Percentiles rank a stretch among this genome's conserved stretches.
Evolutionary conservation across 495 filamentous ascomycete genomes (phyloP).

Genomic region (Thozetella sp.): DNA sequence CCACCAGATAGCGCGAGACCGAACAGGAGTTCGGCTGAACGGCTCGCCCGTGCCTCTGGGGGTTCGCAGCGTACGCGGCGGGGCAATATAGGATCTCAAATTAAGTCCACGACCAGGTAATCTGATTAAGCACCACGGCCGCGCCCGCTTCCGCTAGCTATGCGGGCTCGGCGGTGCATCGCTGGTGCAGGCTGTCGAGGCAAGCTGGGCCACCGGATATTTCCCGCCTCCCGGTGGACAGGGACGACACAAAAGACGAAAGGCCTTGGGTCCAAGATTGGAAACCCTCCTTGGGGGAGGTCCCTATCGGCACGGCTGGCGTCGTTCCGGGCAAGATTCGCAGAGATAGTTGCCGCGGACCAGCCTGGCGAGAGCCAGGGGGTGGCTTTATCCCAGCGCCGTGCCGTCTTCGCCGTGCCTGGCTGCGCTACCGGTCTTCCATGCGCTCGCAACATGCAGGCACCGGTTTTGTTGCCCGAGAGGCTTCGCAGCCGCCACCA

Average conservation of each 20-base stretch:
- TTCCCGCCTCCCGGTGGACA: not conserved
- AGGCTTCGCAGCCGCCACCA: too few relatives aligned
- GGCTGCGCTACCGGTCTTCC: not conserved
- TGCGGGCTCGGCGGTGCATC: not conserved
- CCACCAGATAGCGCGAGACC: not conserved
- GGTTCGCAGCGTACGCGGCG: not conserved
- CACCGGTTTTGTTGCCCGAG: not conserved
- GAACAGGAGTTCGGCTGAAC: slow-evolving; percentile 12
- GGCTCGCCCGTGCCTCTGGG: slow-evolving; percentile 3
- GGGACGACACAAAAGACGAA: too few relatives aligned
- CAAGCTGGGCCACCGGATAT: not conserved
- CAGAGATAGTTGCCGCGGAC: not conserved
- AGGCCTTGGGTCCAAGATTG: too few relatives aligned
- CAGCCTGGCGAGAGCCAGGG: not conserved
- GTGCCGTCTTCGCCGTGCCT: not conserved
- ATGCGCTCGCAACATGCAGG: not conserved
- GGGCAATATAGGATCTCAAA: slow-evolving; percentile 11
- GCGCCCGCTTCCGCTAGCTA: slow-evolving; percentile 3
- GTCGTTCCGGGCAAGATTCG: not conserved
- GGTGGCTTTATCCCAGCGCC: not conserved
- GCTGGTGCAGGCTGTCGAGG: not conserved
- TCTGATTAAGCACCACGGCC: slow-evolving; percentile 4
- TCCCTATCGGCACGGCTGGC: not conserved
- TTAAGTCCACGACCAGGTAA: slow-evolving; percentile 13
- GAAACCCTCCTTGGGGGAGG: too few relatives aligned